Conservation (phyloP, 352 stramenopile genomes). For the Phytopythium aichiense region DNA sequence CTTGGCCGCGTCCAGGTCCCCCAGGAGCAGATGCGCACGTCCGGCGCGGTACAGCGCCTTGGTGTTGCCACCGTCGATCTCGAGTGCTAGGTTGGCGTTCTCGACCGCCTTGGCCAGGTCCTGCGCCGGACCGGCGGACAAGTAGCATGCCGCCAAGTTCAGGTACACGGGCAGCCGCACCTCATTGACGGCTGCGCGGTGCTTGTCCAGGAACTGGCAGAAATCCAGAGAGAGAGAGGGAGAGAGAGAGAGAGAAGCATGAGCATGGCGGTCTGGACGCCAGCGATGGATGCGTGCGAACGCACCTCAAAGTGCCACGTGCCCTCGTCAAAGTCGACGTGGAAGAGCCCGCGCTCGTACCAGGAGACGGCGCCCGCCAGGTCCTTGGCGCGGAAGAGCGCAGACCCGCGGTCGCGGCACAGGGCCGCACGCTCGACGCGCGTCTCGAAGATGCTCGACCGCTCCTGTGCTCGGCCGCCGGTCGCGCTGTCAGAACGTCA, state of each 20-base stretch:
- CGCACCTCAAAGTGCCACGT: constrained; percentile 83
- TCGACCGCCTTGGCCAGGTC: constrained; percentile 50
- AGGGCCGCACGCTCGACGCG: constrained; percentile 58
- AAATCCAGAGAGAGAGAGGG: background rate
- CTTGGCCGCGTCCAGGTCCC: constrained; percentile 51
- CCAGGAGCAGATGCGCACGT: constrained; percentile 48
- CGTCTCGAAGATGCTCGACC: constrained; percentile 82
- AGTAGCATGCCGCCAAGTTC: constrained; percentile 76
- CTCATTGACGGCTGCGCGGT: constrained; percentile 65
- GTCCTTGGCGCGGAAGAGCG: constrained; percentile 50
- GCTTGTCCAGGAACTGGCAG: constrained; percentile 60
- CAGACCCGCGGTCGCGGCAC: constrained; percentile 65
- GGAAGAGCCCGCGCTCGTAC: constrained; percentile 75
- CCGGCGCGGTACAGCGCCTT: constrained; percentile 84
- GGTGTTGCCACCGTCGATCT: constrained; percentile 70
- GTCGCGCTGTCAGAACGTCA: background rate
- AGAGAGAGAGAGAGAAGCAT: background rate
- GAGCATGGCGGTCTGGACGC: background rate
- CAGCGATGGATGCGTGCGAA: no score
- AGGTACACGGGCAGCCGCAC: constrained; percentile 74
- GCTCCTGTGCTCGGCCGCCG: constrained; percentile 33
- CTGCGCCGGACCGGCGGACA: constrained; percentile 35
- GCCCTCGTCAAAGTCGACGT: constrained; percentile 84
- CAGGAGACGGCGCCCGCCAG: constrained; percentile 43
- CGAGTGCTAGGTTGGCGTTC: constrained; percentile 61